Conservation (phyloP, 495 filamentous ascomycete genomes). For the Rusavskia elegans region DNA sequence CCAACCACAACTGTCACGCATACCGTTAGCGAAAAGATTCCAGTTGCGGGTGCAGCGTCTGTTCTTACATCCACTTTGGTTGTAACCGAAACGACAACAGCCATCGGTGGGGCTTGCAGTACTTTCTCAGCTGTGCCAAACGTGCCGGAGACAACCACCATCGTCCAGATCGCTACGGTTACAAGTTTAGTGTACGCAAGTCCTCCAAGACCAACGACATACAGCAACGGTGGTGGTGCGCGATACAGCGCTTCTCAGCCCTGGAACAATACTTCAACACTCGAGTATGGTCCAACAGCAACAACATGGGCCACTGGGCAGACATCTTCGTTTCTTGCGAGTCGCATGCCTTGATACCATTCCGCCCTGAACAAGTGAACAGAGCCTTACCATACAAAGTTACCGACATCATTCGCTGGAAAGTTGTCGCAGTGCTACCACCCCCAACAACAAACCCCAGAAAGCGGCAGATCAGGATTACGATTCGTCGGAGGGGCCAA, state of each 20-base stretch:
- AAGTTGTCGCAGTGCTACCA: too few relatives aligned
- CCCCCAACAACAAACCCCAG: too few relatives aligned
- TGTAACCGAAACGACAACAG: too few relatives aligned
- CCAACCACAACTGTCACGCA: neutral
- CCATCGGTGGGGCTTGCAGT: too few relatives aligned
- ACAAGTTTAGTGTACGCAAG: neutral
- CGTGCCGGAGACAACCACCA: neutral
- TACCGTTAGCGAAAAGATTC: neutral
- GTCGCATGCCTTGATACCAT: neutral
- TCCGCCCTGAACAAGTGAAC: neutral
- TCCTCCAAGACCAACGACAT: conserved; percentile 1
- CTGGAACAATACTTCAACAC: conserved; percentile 10
- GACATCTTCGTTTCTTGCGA: neutral
- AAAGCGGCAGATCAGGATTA: too few relatives aligned
- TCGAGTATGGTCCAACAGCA: neutral
- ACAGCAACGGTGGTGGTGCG: conserved; percentile 9
- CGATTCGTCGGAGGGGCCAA: too few relatives aligned
- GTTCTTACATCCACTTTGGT: too few relatives aligned
- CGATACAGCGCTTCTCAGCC: conserved; percentile 9
- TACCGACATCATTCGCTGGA: too few relatives aligned
- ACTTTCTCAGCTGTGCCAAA: too few relatives aligned
- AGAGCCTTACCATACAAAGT: too few relatives aligned
- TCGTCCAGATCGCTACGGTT: neutral
- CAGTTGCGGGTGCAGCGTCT: too few relatives aligned
- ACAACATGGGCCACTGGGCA: neutral